phyloP scores from a whole-genome alignment of 164 flowering plant genomes.

The Protea cynaroides region DNA sequence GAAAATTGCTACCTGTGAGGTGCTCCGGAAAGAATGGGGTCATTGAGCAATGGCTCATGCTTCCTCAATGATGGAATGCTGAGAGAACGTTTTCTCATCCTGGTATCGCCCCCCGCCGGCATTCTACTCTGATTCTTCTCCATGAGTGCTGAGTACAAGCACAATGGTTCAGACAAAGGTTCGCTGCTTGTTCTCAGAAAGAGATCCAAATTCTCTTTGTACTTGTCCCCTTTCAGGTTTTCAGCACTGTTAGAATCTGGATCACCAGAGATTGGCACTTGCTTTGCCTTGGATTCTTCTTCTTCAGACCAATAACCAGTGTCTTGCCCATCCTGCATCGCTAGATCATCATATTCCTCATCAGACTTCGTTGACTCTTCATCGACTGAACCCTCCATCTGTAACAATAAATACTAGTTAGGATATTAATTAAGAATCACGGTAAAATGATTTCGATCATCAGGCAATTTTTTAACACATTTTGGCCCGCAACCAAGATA shows the following conservation, averaged over 20 bases:
- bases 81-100: constrained; percentile 51
- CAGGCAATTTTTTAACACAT: not conserved
- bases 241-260: not conserved
- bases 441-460: not conserved
- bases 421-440: not conserved
- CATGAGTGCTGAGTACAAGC: constrained; percentile 33
- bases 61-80: constrained; percentile 65
- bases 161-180: constrained; percentile 17
- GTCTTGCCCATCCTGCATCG: constrained; percentile 71
- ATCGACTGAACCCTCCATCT: constrained; percentile 93
- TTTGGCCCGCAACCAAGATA: not conserved
- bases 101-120: constrained; percentile 21
- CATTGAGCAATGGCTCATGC: constrained; percentile 33
- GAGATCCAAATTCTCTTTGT: constrained; percentile 40
- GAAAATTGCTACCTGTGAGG: constrained; percentile 28
- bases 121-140: constrained; percentile 30
- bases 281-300: constrained; percentile 27
- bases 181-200: constrained; percentile 38
- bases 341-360: constrained; percentile 96
- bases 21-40: constrained; percentile 48
- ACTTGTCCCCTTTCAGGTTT: constrained; percentile 21
- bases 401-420: constrained; percentile 1
- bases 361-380: constrained; percentile 89
- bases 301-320: constrained; percentile 67
- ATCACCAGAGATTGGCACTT: constrained; percentile 7